Evolutionary conservation across 2,329 filamentous ascomycete species (phyloP).

Genomic region (Biscogniauxia mediterranea): DNA sequence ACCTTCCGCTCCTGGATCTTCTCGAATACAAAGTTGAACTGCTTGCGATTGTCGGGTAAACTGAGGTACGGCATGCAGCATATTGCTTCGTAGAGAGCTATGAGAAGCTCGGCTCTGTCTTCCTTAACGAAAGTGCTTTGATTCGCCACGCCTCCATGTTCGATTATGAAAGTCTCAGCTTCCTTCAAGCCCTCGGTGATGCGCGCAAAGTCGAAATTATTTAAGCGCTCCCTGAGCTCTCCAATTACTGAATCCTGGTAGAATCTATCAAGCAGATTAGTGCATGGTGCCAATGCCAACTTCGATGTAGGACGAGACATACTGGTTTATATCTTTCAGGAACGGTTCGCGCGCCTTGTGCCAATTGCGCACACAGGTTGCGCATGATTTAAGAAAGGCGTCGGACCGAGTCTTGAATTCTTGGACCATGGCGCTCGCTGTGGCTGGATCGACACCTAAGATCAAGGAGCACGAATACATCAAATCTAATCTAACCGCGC

Average conservation of each 20-base stretch:
- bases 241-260: conserved; percentile 49
- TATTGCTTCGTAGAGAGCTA: conserved; percentile 83
- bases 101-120: conserved; percentile 59
- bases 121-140: conserved; percentile 41
- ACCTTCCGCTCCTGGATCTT: conserved; percentile 75
- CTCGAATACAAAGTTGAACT: conserved; percentile 82
- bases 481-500: conserved; percentile 54
- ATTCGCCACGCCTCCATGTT: conserved; percentile 38
- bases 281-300: neutral
- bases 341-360: conserved; percentile 66
- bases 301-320: conserved; percentile 26
- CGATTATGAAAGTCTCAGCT: conserved; percentile 52
- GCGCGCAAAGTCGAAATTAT: conserved; percentile 59
- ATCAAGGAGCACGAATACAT: conserved; percentile 68
- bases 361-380: conserved; percentile 71
- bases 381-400: conserved; percentile 59
- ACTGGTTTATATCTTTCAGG: conserved; percentile 62
- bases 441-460: conserved; percentile 62
- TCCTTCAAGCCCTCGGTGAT: conserved; percentile 59
- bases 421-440: conserved; percentile 57
- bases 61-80: conserved; percentile 78
- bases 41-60: conserved; percentile 45
- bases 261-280: conserved; percentile 17
- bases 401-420: conserved; percentile 60
- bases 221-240: conserved; percentile 55